These are phyloP conservation scores for Citrullus mucosospermus DNA, from an alignment of 306 rosid species.

Conservation along the genomic window DNA sequence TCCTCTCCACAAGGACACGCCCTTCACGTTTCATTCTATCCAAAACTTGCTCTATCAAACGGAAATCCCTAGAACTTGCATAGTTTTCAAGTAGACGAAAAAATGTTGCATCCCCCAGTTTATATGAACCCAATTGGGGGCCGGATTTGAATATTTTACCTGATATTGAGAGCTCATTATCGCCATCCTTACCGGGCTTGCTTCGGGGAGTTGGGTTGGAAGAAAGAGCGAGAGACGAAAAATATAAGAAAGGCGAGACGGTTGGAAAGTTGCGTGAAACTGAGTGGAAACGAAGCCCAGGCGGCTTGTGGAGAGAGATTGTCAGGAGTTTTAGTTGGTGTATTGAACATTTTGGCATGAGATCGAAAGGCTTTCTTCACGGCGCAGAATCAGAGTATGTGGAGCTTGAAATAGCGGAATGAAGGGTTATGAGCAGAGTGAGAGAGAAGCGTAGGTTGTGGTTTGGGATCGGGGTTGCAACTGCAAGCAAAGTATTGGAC, in stretches of 20 bases:
- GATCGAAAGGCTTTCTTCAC: slow-evolving; percentile 1
- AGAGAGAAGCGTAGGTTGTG: too few species aligned
- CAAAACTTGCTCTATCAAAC: slow-evolving; percentile 46
- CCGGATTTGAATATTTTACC: slow-evolving; percentile 46
- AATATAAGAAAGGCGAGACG: slow-evolving; percentile 1
- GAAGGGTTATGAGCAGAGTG: too few species aligned
- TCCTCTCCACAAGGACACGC: slow-evolving; percentile 43
- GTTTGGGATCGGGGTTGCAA: too few species aligned
- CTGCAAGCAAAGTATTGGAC: too few species aligned
- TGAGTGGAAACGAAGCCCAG: neutral
- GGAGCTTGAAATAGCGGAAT: too few species aligned
- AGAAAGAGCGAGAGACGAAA: slow-evolving; percentile 15
- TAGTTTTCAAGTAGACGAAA: slow-evolving; percentile 57
- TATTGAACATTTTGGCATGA: slow-evolving; percentile 41
- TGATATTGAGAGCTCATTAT: slow-evolving; percentile 27
- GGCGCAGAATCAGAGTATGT: neutral
- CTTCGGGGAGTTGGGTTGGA: slow-evolving; percentile 7
- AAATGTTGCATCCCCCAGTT: slow-evolving; percentile 63
- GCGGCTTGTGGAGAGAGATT: slow-evolving; percentile 12
- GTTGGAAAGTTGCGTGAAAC: too few species aligned
- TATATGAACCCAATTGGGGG: slow-evolving; percentile 55
- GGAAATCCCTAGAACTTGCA: slow-evolving; percentile 41
- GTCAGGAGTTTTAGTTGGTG: slow-evolving; percentile 16
- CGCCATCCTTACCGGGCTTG: neutral
- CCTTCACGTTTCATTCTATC: slow-evolving; percentile 54